phyloP scores from a whole-genome alignment of 1,284 basidiomycete species.

The Agaricales sp. region DNA sequence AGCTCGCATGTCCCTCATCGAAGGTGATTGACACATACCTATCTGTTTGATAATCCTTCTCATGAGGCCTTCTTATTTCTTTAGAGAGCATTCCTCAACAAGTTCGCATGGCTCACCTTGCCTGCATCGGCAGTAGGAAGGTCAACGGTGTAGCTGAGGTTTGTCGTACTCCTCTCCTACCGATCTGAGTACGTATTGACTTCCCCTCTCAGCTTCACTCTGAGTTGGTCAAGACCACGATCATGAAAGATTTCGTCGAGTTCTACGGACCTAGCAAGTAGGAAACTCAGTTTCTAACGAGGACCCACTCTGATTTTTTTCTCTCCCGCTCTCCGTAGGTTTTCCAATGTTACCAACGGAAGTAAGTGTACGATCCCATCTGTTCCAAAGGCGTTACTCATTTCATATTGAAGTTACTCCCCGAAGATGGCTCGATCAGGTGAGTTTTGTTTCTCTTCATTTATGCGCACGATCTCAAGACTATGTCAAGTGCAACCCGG shows the following conservation, averaged over 20 bases:
- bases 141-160: constrained; percentile 95
- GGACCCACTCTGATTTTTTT: constrained; percentile 1
- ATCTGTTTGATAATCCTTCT: not conserved
- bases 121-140: constrained; percentile 73
- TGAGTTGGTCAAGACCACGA: constrained; percentile 66
- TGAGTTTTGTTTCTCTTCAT: constrained; percentile 12
- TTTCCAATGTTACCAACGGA: constrained; percentile 80
- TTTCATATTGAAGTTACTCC: constrained; percentile 49
- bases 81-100: constrained; percentile 78
- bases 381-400: constrained; percentile 5
- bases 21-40: constrained; percentile 35
- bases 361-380: constrained; percentile 35
- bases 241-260: constrained; percentile 88
- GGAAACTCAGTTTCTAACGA: constrained; percentile 13
- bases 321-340: constrained; percentile 26
- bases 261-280: constrained; percentile 73
- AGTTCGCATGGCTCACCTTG: constrained; percentile 83
- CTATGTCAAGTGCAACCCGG: constrained; percentile 68
- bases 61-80: not conserved
- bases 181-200: not conserved
- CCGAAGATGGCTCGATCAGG: constrained; percentile 82
- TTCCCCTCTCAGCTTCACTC: constrained; percentile 45
- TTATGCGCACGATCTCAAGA: constrained; percentile 8
- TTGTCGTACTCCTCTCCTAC: constrained; percentile 8
- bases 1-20: constrained; percentile 81